phyloP scores from a whole-genome alignment of 2,329 filamentous ascomycete genomes.

The Fonsecaea pugnacius region DNA sequence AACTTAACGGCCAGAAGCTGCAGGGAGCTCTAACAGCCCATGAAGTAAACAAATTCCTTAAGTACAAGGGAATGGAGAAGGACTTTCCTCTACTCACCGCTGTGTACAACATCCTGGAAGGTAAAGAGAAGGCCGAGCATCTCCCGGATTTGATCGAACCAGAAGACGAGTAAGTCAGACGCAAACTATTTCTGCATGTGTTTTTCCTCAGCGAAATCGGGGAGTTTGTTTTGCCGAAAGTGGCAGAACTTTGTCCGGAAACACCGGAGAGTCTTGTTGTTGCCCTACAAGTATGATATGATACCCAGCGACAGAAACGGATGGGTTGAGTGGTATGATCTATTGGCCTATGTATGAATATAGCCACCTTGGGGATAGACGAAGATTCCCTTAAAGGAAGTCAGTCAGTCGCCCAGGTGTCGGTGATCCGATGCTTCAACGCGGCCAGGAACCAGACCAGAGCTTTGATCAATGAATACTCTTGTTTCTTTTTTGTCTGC shows the following conservation, averaged over 20 bases:
- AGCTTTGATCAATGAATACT: neutral
- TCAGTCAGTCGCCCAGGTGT: neutral
- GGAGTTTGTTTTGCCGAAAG: slow-evolving; percentile 17
- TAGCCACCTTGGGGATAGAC: slow-evolving; percentile 5
- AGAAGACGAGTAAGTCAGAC: slow-evolving; percentile 39
- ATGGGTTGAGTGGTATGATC: slow-evolving; percentile 14
- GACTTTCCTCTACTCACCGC: slow-evolving; percentile 94
- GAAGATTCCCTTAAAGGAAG: neutral
- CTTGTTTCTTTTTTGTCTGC: neutral
- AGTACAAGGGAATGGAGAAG: slow-evolving; percentile 73
- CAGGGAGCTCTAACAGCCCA: slow-evolving; percentile 91
- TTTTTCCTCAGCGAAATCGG: slow-evolving; percentile 1
- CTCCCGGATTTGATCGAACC: slow-evolving; percentile 71
- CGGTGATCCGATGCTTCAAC: neutral
- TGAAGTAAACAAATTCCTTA: slow-evolving; percentile 89
- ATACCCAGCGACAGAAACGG: slow-evolving; percentile 21
- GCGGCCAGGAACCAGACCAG: slow-evolving; percentile 1
- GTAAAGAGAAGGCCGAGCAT: slow-evolving; percentile 75
- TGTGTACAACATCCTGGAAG: slow-evolving; percentile 79
- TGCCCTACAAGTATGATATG: slow-evolving; percentile 24
- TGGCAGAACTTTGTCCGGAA: slow-evolving; percentile 6
- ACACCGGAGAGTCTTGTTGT: slow-evolving; percentile 8
- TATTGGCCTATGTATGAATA: slow-evolving; percentile 25
- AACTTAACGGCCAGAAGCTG: slow-evolving; percentile 95
- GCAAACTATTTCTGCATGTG: slow-evolving; percentile 4